Evolutionary conservation across 495 filamentous ascomycete species (phyloP).

Genomic region (Talaromyces ruber): DNA sequence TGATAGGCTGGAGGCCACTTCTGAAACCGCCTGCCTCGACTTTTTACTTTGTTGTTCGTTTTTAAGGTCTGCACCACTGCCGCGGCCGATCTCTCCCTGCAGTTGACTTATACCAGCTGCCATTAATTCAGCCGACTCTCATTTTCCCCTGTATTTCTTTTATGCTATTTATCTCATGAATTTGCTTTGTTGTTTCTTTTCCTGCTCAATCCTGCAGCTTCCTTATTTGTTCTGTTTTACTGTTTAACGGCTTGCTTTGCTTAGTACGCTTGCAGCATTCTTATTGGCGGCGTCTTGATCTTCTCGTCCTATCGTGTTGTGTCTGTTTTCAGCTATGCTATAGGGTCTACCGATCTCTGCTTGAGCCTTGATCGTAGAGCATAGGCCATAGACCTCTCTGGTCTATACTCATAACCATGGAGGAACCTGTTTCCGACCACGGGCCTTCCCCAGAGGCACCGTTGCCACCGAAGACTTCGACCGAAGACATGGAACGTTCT

Average conservation of each 20-base stretch:
- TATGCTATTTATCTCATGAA: not conserved
- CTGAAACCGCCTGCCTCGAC: not conserved
- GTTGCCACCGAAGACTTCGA: not conserved
- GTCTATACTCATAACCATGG: not conserved
- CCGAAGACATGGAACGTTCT: slow-evolving; percentile 27
- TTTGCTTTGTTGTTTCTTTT: not conserved
- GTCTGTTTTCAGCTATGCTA: not conserved
- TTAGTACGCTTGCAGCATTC: not conserved
- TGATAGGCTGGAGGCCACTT: not conserved
- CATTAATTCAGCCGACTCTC: not conserved
- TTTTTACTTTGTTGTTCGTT: not conserved
- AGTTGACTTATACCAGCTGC: not conserved
- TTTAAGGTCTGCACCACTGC: not conserved
- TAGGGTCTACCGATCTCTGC: not conserved
- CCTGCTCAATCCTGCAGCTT: not conserved
- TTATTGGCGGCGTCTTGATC: not conserved
- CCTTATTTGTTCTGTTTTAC: not conserved
- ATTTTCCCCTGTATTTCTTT: not conserved
- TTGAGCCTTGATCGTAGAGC: not conserved
- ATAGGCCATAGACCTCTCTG: not conserved
- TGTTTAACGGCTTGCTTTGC: not conserved
- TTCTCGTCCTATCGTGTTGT: not conserved
- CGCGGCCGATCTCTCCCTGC: not conserved
- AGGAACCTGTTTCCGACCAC: not conserved
- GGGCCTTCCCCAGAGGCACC: slow-evolving; percentile 2